A percentile compares a stretch with the other conserved stretches of the same genome.
These are phyloP conservation scores for Trichosporon sp. DNA, from an alignment of 1,284 basidiomycete species.

Conservation along the genomic window DNA sequence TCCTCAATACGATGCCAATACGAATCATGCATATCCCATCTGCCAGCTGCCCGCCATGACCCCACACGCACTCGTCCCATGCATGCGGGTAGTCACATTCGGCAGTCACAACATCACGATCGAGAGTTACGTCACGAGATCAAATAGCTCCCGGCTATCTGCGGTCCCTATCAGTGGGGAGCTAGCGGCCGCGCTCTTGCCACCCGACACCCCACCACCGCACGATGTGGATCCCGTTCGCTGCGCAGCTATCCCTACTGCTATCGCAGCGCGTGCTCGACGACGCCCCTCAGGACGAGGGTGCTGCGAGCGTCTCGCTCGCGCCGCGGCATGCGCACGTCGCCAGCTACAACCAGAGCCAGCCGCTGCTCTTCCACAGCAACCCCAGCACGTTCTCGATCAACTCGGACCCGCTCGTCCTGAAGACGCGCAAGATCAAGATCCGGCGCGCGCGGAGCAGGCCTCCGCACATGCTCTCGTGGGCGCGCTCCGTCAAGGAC, in stretches of 20 bases:
- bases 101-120: neutral
- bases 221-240: slow-evolving; percentile 1
- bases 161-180: neutral
- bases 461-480: slow-evolving; percentile 40
- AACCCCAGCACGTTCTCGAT: neutral
- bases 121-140: neutral
- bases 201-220: neutral
- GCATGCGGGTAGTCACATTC: neutral
- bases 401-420: neutral
- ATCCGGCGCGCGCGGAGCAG: slow-evolving; percentile 37
- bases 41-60: no score
- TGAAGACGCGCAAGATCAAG: slow-evolving; percentile 32
- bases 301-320: neutral
- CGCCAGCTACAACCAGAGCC: neutral
- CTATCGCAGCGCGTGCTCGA: neutral
- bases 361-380: slow-evolving; percentile 6
- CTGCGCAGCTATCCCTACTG: neutral
- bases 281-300: neutral
- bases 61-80: neutral
- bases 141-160: neutral
- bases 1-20: no score
- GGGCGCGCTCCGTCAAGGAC: slow-evolving; percentile 27
- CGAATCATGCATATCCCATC: no score
- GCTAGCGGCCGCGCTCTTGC: neutral
- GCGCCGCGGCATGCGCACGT: slow-evolving; percentile 12